These are phyloP conservation scores for Vaccinium macrocarpon DNA, from an alignment of 148 eudicot species.

Conservation along the genomic window DNA sequence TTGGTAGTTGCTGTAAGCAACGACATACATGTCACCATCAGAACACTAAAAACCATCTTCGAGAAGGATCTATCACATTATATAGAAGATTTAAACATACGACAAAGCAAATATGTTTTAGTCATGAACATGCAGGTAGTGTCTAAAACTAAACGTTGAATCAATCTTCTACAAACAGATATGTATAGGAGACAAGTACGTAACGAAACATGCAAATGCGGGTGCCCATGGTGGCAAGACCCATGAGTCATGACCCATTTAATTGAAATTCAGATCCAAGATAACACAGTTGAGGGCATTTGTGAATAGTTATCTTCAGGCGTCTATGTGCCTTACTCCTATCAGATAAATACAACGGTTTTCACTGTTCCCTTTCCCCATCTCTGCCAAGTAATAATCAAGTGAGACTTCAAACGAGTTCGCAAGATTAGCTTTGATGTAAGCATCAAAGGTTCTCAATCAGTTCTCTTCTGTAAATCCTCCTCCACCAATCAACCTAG, in stretches of 20 bases:
- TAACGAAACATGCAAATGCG: not conserved
- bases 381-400: not conserved
- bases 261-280: not conserved
- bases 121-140: not conserved
- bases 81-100: not conserved
- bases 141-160: not conserved
- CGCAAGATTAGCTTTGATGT: not conserved
- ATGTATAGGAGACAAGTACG: not conserved
- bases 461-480: too few relatives aligned
- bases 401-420: not conserved
- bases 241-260: not conserved
- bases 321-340: too few relatives aligned
- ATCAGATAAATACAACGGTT: not conserved
- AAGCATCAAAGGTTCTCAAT: not conserved
- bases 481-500: not conserved
- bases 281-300: not conserved
- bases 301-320: not conserved
- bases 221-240: not conserved
- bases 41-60: too few relatives aligned
- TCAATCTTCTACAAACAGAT: not conserved
- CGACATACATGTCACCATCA: not conserved
- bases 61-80: not conserved
- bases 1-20: constrained; percentile 9
- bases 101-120: not conserved
- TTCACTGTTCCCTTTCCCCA: not conserved